phyloP scores from a whole-genome alignment of 768 basidiomycete genomes.

The Tricholoma sp. region DNA sequence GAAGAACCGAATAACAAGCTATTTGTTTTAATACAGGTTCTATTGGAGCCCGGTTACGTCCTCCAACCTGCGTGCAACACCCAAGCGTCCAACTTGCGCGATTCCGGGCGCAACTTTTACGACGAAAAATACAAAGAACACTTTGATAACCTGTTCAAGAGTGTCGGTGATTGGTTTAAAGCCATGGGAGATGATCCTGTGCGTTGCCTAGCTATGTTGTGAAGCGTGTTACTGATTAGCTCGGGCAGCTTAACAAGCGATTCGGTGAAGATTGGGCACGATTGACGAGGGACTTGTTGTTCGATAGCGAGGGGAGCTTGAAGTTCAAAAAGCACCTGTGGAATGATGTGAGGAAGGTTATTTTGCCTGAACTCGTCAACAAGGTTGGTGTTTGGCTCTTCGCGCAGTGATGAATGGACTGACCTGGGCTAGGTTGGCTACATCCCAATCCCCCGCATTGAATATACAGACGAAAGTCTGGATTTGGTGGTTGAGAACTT shows the following conservation, averaged over 20 bases:
- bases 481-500: slow-evolving; percentile 95
- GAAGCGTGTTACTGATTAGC: background rate
- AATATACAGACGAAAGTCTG: slow-evolving; percentile 83
- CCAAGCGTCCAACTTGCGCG: slow-evolving; percentile 58
- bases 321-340: slow-evolving; percentile 87
- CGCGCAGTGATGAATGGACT: background rate
- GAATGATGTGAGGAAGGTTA: slow-evolving; percentile 82
- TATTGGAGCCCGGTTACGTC: slow-evolving; percentile 82
- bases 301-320: slow-evolving; percentile 74
- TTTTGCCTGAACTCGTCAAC: slow-evolving; percentile 74
- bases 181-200: slow-evolving; percentile 81
- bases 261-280: slow-evolving; percentile 83
- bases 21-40: slow-evolving; percentile 31
- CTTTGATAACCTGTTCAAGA: slow-evolving; percentile 75
- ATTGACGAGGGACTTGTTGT: slow-evolving; percentile 79
- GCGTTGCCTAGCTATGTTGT: slow-evolving; percentile 8
- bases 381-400: slow-evolving; percentile 40
- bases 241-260: slow-evolving; percentile 50
- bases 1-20: background rate
- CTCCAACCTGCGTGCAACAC: slow-evolving; percentile 71
- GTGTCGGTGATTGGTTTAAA: slow-evolving; percentile 72
- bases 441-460: slow-evolving; percentile 88
- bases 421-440: slow-evolving; percentile 53
- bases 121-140: slow-evolving; percentile 60
- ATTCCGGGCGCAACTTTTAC: slow-evolving; percentile 75